Conservation (phyloP, 2,329 filamentous ascomycete genomes). For the Metarhizium sp. region DNA sequence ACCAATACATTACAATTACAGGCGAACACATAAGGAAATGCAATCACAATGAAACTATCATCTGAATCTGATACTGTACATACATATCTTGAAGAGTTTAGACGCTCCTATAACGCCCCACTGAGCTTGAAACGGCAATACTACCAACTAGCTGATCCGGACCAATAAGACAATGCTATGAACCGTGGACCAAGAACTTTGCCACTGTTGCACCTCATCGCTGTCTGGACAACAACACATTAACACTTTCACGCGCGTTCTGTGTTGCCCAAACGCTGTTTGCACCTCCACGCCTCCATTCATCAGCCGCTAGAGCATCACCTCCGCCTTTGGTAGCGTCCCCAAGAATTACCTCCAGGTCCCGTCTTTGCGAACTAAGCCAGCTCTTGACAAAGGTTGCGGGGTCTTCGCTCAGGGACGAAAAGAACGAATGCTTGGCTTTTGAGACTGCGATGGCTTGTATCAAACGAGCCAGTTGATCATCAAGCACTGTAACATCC, state of each 20-base stretch:
- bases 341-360: constrained; percentile 79
- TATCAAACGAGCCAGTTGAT: constrained; percentile 73
- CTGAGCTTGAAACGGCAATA: background rate
- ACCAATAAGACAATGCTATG: background rate
- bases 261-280: constrained; percentile 47
- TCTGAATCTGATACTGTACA: background rate
- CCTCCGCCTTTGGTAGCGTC: constrained; percentile 60
- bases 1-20: background rate
- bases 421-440: constrained; percentile 83
- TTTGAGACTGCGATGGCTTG: constrained; percentile 79
- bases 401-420: constrained; percentile 69
- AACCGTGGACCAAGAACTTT: background rate
- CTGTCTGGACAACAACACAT: constrained; percentile 48
- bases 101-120: background rate
- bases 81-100: background rate
- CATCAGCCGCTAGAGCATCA: constrained; percentile 47
- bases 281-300: constrained; percentile 56
- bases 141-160: background rate
- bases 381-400: constrained; percentile 77
- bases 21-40: background rate
- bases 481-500: constrained; percentile 69
- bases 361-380: constrained; percentile 84
- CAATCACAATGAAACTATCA: background rate
- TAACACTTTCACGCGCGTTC: constrained; percentile 54
- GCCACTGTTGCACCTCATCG: constrained; percentile 15